Evolutionary conservation across 208 protist species (phyloP).

Genomic region (Trypanosoma cruzi): DNA sequence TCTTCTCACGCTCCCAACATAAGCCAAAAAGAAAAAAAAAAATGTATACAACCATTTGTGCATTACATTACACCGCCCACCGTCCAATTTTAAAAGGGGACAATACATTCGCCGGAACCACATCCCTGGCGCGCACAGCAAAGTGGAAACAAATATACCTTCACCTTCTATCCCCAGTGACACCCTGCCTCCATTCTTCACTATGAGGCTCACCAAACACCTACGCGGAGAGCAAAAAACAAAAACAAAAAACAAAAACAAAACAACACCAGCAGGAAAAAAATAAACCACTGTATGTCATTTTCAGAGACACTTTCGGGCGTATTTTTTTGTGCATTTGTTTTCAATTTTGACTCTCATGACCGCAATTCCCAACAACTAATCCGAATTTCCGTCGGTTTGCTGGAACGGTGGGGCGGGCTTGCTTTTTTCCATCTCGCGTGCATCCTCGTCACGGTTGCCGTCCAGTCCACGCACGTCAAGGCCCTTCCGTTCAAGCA

Average conservation of each 20-base stretch:
- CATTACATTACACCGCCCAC: neutral
- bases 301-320: too few relatives aligned
- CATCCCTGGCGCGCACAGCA: neutral
- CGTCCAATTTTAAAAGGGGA: neutral
- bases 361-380: neutral
- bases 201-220: neutral
- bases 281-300: too few relatives aligned
- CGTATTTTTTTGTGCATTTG: neutral
- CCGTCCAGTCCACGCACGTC: constrained; percentile 58
- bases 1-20: neutral
- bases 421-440: constrained; percentile 51
- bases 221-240: too few relatives aligned
- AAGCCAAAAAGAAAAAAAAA: neutral
- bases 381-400: neutral
- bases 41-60: neutral
- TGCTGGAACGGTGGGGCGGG: constrained; percentile 80
- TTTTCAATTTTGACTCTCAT: neutral
- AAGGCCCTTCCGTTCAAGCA: constrained; percentile 64
- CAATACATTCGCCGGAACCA: neutral
- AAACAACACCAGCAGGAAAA: neutral
- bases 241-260: neutral
- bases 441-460: constrained; percentile 54
- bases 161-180: neutral
- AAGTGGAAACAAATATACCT: neutral
- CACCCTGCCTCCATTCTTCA: neutral